Evolutionary conservation across 176 grass and related monocot species (phyloP).

Genomic region (Rhynchospora tenuis): DNA sequence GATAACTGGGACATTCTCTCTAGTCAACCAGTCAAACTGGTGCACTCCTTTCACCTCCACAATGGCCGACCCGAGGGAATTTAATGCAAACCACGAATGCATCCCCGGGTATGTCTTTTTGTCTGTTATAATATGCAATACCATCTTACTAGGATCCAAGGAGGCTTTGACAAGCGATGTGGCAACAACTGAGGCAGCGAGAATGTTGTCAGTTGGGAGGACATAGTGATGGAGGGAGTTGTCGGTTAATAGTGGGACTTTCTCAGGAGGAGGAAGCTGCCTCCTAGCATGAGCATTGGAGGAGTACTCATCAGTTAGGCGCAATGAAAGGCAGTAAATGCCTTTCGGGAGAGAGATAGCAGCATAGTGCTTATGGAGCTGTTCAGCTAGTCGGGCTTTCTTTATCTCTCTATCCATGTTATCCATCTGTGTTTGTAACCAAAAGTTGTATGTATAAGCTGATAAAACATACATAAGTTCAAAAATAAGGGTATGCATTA

Average conservation of each 20-base stretch:
- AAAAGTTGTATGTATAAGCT: slow-evolving; percentile 8
- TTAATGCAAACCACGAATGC: slow-evolving; percentile 99
- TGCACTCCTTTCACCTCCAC: slow-evolving; percentile 91
- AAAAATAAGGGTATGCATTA: no score
- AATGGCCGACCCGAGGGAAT: slow-evolving; percentile 59
- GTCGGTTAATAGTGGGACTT: slow-evolving; percentile 71
- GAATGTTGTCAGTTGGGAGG: slow-evolving; percentile 91
- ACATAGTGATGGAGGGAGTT: slow-evolving; percentile 79
- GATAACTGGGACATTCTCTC: slow-evolving; percentile 90
- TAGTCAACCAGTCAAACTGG: slow-evolving; percentile 95
- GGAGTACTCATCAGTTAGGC: slow-evolving; percentile 95
- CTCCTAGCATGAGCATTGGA: slow-evolving; percentile 96
- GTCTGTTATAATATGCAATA: slow-evolving; percentile 94
- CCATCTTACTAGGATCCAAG: slow-evolving; percentile 70
- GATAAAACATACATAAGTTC: background rate
- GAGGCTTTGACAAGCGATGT: slow-evolving; percentile 63
- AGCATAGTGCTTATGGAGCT: slow-evolving; percentile 94
- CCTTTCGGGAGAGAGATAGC: slow-evolving; percentile 92
- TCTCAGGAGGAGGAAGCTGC: slow-evolving; percentile 83
- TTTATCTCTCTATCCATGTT: slow-evolving; percentile 86
- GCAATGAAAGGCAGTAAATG: slow-evolving; percentile 86
- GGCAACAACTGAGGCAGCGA: slow-evolving; percentile 95
- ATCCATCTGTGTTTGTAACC: slow-evolving; percentile 66
- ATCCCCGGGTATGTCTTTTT: slow-evolving; percentile 98
- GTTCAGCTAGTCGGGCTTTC: slow-evolving; percentile 73